Conservation (phyloP, 2,329 filamentous ascomycete genomes). For the Arthrobotrys musiformis region DNA sequence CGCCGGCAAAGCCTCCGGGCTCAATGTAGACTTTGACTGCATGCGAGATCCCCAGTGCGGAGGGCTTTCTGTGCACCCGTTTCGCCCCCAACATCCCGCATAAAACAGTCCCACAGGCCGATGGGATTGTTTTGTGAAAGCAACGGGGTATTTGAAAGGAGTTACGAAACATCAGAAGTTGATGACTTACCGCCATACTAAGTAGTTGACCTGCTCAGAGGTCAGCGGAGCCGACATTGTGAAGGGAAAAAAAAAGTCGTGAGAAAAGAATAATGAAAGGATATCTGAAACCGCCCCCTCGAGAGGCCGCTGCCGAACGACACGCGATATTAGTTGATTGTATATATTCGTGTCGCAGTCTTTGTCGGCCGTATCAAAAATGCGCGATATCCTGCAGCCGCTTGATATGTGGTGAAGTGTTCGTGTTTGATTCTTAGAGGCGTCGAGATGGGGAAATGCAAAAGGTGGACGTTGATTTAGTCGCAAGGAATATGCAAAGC, state of each 20-base stretch:
- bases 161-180: conserved; percentile 8
- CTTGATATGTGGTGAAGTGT: conserved; percentile 27
- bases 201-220: conserved; percentile 56
- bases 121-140: conserved; percentile 27
- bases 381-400: not conserved
- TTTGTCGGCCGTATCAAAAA: conserved; percentile 4
- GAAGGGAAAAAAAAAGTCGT: no score
- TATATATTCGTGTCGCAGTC: conserved; percentile 5
- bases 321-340: conserved; percentile 51
- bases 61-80: conserved; percentile 28
- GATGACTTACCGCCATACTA: conserved; percentile 54
- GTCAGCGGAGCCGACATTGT: conserved; percentile 54
- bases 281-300: conserved; percentile 52
- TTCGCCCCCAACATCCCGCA: conserved; percentile 29
- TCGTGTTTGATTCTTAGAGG: conserved; percentile 35
- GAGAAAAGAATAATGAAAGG: conserved; percentile 29
- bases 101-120: conserved; percentile 26
- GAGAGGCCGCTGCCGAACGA: conserved; percentile 50
- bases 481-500: conserved; percentile 55
- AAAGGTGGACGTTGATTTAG: conserved; percentile 46
- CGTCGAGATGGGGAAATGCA: conserved; percentile 50
- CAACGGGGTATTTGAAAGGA: conserved; percentile 13
- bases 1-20: conserved; percentile 44
- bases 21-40: conserved; percentile 43
- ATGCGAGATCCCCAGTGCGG: conserved; percentile 18